Base-by-base conservation (phyloP, 1,139 yeast species). In the Saccharomyces hybrid region DNA sequence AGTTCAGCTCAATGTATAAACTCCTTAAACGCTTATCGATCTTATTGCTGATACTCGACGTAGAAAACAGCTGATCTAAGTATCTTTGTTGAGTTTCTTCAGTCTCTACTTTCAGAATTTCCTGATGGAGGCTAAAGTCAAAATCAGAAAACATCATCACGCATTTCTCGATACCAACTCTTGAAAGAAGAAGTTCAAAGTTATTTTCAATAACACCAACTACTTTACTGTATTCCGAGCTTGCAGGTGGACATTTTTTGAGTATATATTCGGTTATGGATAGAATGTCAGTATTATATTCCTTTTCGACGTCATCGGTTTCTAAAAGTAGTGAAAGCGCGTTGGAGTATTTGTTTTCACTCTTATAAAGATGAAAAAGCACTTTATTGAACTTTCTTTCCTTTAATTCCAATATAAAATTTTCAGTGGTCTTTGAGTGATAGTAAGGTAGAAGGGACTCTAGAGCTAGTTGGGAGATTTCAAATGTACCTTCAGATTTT, bases 391-490 rank as follows among this genome's bases (percentile, higher is more conserved):
- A 86, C 27, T 76, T 73, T 2, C 81, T 84, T 34, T 78, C 76
- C 51, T 76, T 75, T 41, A 88, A 70, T 54, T 78, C 72, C n/a
- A 76, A 73, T 8, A 84, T 69, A 47, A 87, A 70, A 0, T 72
- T 71, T 31, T 71, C 62, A 1, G 56, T 32, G 58, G 82, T 78
- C 1, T 76, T 72, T 0, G 90, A 88, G 51, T 77, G 81, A 65
- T 83, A 84, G 3, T 76, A 72, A 0, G 91, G 79, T 3, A 90
- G 68, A 16, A 90, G 65, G 49, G 88, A 78, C 61, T 84, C 87
- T 14, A 88, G 70, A 1, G 93, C 90, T 53, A 85, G 71, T 64
- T 89, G 91, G 59, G 87, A 78, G 57, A 85, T 91, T 25, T 72
- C 74, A 38, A 73, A 73, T 46, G 76, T 48, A 9, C 47, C 46